phyloP scores from a whole-genome alignment of 495 filamentous ascomycete species.

The Aspergillus heteromorphus region DNA sequence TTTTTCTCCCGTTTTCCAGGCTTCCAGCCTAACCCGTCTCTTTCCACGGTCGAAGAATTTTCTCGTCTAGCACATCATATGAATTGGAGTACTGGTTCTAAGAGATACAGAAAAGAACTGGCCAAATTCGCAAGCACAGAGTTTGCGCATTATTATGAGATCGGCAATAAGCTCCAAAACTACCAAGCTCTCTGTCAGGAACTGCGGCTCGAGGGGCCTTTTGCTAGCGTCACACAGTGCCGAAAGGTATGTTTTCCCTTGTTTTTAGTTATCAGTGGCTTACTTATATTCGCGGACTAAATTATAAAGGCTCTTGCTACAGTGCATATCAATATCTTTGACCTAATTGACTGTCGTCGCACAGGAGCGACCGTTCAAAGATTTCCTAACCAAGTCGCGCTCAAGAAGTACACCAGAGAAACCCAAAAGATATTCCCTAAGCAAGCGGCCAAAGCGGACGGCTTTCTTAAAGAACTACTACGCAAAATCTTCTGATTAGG shows the following conservation, averaged over 20 bases:
- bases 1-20: conserved; percentile 3
- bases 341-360: conserved; percentile 7
- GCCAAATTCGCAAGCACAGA: conserved; percentile 5
- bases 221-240: conserved; percentile 4
- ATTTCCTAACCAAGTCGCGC: conserved; percentile 1
- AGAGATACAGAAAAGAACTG: conserved; percentile 3
- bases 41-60: background rate
- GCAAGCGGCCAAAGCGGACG: conserved; percentile 8
- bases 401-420: conserved; percentile 6
- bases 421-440: conserved; percentile 7
- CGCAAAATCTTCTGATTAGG: conserved; percentile 1
- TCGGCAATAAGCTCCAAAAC: conserved; percentile 4
- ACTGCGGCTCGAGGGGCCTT: conserved; percentile 2
- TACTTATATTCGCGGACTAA: background rate
- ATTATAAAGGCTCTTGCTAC: conserved; percentile 8
- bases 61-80: conserved; percentile 5
- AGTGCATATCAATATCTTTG: conserved; percentile 8
- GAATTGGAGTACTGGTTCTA: conserved; percentile 5
- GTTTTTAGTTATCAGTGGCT: background rate
- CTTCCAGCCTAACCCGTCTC: conserved; percentile 5
- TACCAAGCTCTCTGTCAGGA: conserved; percentile 2
- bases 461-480: conserved; percentile 7
- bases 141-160: conserved; percentile 3
- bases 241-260: conserved; percentile 6
- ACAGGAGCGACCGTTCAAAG: conserved; percentile 4